Evolutionary conservation across 805 yeast genomes (phyloP).

Genomic region (Lachancea mirantina): DNA sequence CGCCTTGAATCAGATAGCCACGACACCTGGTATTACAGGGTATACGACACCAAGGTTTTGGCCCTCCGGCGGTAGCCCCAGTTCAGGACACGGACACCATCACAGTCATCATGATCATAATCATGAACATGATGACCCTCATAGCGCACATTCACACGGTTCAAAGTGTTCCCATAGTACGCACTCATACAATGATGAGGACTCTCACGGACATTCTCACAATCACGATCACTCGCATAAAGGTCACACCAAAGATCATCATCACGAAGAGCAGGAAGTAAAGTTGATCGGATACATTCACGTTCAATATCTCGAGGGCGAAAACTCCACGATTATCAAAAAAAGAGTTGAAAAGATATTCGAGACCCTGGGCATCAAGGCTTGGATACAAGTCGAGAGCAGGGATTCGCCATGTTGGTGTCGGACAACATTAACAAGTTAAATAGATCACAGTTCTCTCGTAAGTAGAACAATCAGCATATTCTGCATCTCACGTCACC

Average conservation of each 20-base stretch:
- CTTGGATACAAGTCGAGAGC: constrained; percentile 61
- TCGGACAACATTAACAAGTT: constrained; percentile 26
- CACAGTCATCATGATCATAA: constrained; percentile 20
- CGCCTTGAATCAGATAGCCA: constrained; percentile 58
- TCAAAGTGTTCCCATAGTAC: too few species aligned
- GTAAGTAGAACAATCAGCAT: constrained; percentile 6
- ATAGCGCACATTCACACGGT: constrained; percentile 14
- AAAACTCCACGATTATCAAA: constrained; percentile 53
- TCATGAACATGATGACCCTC: constrained; percentile 22
- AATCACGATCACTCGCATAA: constrained; percentile 42
- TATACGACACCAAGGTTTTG: constrained; percentile 89
- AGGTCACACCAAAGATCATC: constrained; percentile 25
- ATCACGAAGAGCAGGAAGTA: constrained; percentile 23
- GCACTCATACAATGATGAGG: too few species aligned
- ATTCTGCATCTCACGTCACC: constrained; percentile 2
- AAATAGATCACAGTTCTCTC: background rate
- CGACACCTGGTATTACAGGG: constrained; percentile 72
- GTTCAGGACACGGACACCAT: constrained; percentile 19
- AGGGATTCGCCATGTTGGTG: constrained; percentile 68
- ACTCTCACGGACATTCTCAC: constrained; percentile 18
- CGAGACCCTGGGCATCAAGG: constrained; percentile 41
- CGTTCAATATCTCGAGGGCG: constrained; percentile 61
- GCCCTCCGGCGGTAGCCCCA: constrained; percentile 49
- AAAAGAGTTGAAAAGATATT: constrained; percentile 54
- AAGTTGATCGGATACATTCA: constrained; percentile 71